phyloP scores from a whole-genome alignment of 2,329 filamentous ascomycete genomes.

The Raffaelea albimanens region DNA sequence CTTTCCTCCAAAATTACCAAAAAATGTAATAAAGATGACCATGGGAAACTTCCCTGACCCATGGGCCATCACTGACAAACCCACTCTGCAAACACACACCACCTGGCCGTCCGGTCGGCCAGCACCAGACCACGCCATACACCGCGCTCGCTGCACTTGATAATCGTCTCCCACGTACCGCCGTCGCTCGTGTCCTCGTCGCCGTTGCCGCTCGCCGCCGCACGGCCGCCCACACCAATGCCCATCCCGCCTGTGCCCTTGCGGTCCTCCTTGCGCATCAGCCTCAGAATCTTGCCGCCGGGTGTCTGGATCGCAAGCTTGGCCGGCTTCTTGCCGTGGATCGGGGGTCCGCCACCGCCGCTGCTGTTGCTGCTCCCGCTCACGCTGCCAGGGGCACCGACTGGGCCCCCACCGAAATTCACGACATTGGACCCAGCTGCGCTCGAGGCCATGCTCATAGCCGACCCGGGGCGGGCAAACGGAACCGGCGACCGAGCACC shows the following conservation, averaged over 20 bases:
- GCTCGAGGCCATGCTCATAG: conserved; percentile 56
- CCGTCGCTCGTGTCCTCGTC: conserved; percentile 57
- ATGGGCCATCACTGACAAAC: conserved; percentile 34
- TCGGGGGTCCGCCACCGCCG: conserved; percentile 34
- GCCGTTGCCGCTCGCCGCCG: conserved; percentile 18
- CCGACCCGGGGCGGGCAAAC: conserved; percentile 50
- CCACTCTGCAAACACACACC: conserved; percentile 93
- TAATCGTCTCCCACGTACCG: conserved; percentile 79
- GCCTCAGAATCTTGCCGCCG: conserved; percentile 82
- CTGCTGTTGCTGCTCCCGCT: conserved; percentile 28
- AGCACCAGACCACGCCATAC: conserved; percentile 74
- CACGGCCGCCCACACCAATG: conserved; percentile 35
- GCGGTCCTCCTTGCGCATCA: conserved; percentile 72
- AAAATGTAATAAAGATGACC: too few relatives aligned
- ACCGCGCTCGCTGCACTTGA: conserved; percentile 77
- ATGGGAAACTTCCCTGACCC: too few relatives aligned
- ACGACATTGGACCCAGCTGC: conserved; percentile 48
- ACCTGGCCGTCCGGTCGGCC: conserved; percentile 72
- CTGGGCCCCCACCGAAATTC: conserved; percentile 45
- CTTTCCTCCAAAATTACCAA: too few relatives aligned
- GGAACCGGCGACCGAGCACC: conserved; percentile 49
- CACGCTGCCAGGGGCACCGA: conserved; percentile 28
- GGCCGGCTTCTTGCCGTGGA: conserved; percentile 68
- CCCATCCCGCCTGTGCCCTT: conserved; percentile 33
- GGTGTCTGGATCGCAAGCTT: conserved; percentile 94